phyloP scores from a whole-genome alignment of 2,329 filamentous ascomycete species.

The Aspergillus fumigatiaffinis region DNA sequence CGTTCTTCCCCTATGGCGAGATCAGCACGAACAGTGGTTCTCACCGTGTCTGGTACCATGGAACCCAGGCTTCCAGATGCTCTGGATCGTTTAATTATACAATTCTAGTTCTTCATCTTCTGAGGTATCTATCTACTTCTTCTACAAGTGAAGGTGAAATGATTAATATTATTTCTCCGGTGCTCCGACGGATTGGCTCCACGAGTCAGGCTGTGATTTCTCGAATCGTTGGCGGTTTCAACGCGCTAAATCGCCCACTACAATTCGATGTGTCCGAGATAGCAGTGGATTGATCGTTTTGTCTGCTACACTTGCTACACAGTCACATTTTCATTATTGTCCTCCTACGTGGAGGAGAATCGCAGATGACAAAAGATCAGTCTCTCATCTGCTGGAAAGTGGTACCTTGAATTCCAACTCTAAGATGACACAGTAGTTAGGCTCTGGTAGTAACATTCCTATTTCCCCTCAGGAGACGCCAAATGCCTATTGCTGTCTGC shows the following conservation, averaged over 20 bases:
- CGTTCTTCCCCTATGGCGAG: neutral
- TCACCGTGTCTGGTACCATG: neutral
- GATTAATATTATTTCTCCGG: neutral
- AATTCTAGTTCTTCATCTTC: neutral
- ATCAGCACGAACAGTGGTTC: neutral
- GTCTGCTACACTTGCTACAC: conserved; percentile 1
- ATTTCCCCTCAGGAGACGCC: neutral
- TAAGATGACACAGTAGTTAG: neutral
- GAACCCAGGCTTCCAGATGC: neutral
- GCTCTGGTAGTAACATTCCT: too few species aligned
- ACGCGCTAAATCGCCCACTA: conserved; percentile 3
- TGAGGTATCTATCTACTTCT: neutral
- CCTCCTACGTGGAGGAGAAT: neutral
- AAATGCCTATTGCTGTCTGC: neutral
- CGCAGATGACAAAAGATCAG: neutral
- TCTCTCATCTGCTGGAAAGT: neutral
- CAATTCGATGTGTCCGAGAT: conserved; percentile 1
- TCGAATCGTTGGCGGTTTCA: neutral
- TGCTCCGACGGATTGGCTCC: conserved; percentile 1
- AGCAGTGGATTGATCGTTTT: conserved; percentile 2
- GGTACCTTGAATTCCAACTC: neutral
- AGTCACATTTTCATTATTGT: neutral
- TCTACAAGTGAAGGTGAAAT: neutral
- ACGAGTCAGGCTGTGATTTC: neutral
- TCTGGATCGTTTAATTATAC: neutral